Evolutionary conservation across 2,329 filamentous ascomycete genomes (phyloP).

Genomic region (Verticillium longisporum): DNA sequence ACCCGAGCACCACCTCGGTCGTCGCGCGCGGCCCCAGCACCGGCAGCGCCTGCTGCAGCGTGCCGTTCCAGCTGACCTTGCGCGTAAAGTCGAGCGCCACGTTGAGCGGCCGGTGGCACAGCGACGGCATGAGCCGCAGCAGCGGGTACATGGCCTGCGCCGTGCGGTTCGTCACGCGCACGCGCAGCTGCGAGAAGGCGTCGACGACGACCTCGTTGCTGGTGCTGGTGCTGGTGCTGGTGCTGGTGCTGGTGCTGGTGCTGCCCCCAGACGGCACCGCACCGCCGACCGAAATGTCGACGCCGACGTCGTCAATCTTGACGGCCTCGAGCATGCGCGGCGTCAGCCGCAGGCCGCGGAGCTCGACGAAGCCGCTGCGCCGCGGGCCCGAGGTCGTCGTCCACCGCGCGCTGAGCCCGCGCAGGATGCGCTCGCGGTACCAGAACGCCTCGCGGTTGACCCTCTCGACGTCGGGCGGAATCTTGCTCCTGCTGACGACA

Average conservation of each 20-base stretch:
- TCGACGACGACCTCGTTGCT: constrained; percentile 34
- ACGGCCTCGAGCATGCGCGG: constrained; percentile 77
- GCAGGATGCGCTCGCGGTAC: constrained; percentile 78
- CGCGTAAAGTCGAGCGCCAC: constrained; percentile 75
- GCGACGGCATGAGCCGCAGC: constrained; percentile 68
- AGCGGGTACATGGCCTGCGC: constrained; percentile 61
- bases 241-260: neutral
- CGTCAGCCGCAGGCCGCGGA: constrained; percentile 68
- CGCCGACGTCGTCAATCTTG: constrained; percentile 70
- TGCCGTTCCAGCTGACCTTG: constrained; percentile 79
- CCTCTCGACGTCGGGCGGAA: constrained; percentile 73
- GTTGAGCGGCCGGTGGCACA: constrained; percentile 65
- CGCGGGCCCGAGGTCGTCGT: constrained; percentile 42
- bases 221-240: neutral
- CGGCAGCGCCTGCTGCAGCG: constrained; percentile 68
- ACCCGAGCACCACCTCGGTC: constrained; percentile 58
- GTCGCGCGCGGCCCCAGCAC: constrained; percentile 51
- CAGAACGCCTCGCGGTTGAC: constrained; percentile 79
- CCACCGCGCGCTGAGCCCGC: constrained; percentile 67
- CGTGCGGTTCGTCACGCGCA: constrained; percentile 71
- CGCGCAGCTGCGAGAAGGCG: constrained; percentile 61
- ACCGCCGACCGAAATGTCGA: constrained; percentile 41
- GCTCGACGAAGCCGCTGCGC: constrained; percentile 63
- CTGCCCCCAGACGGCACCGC: neutral
- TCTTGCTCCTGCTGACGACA: constrained; percentile 74